These are phyloP conservation scores for Cardamine chenopodiifolia DNA, from an alignment of 345 rosid species.

Conservation along the genomic window DNA sequence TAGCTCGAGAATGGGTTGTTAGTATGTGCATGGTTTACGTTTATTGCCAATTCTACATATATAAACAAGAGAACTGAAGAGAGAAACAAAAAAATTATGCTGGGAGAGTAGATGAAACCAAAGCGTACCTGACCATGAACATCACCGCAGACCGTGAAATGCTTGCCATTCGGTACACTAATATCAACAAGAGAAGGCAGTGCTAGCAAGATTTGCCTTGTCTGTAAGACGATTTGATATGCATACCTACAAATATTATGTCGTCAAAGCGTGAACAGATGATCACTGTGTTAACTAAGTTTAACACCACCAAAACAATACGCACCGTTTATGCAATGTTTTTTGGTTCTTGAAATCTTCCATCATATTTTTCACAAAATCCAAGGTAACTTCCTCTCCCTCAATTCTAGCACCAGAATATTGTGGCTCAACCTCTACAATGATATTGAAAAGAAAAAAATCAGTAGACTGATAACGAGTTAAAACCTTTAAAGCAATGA, in stretches of 20 bases:
- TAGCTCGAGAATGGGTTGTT: background rate
- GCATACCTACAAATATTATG: conserved; percentile 69
- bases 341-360: conserved; percentile 91
- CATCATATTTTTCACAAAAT: conserved; percentile 92
- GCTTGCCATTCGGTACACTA: conserved; percentile 65
- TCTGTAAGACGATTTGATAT: conserved; percentile 84
- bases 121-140: conserved; percentile 92
- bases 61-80: background rate
- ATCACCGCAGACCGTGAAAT: conserved; percentile 95
- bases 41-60: background rate
- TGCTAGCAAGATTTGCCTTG: conserved; percentile 69
- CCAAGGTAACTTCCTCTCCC: conserved; percentile 82
- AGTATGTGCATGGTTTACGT: background rate
- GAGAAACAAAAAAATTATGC: background rate
- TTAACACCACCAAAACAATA: conserved; percentile 20
- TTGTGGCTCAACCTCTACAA: conserved; percentile 94
- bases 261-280: conserved; percentile 17
- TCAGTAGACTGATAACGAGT: conserved; percentile 16
- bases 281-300: conserved; percentile 11
- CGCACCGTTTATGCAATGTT: conserved; percentile 82
- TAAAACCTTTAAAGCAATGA: background rate
- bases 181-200: conserved; percentile 90
- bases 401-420: conserved; percentile 92
- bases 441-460: conserved; percentile 28
- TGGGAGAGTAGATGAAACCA: background rate